phyloP scores from a whole-genome alignment of 352 stramenopile genomes.

The Phytopythium ostracodes region DNA sequence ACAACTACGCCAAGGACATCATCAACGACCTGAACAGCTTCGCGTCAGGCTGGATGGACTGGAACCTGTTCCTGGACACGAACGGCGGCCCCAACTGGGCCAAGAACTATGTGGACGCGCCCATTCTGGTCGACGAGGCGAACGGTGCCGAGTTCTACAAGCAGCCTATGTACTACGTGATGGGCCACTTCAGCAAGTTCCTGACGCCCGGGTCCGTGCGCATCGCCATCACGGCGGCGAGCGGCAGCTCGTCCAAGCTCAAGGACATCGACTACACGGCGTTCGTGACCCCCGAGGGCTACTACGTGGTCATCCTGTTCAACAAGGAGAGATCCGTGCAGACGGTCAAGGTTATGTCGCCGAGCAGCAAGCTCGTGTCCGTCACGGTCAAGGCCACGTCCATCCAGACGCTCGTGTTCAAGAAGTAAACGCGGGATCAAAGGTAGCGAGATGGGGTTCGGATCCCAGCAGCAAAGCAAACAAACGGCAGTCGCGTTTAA shows the following conservation, averaged over 20 bases:
- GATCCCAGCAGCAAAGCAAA: not conserved
- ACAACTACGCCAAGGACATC: slow-evolving; percentile 59
- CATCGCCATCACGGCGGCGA: slow-evolving; percentile 15
- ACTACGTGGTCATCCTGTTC: slow-evolving; percentile 24
- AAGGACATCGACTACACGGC: slow-evolving; percentile 18
- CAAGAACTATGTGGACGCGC: slow-evolving; percentile 45
- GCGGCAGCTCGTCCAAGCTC: slow-evolving; percentile 16
- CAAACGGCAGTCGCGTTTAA: not conserved
- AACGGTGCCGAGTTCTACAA: slow-evolving; percentile 52
- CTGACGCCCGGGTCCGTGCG: slow-evolving; percentile 40
- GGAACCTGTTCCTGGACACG: slow-evolving; percentile 61
- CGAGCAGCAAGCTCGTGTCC: slow-evolving; percentile 30
- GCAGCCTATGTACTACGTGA: slow-evolving; percentile 68
- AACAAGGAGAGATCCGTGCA: slow-evolving; percentile 33
- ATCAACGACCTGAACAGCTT: slow-evolving; percentile 58
- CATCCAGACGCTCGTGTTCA: slow-evolving; percentile 44
- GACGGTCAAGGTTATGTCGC: slow-evolving; percentile 36
- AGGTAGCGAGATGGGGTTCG: not conserved
- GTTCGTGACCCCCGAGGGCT: slow-evolving; percentile 21
- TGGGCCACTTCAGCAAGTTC: slow-evolving; percentile 68
- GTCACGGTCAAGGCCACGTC: slow-evolving; percentile 31
- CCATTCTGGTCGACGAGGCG: slow-evolving; percentile 48
- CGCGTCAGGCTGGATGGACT: slow-evolving; percentile 64
- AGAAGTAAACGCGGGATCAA: slow-evolving; percentile 21
- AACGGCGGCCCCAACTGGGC: slow-evolving; percentile 47